phyloP scores from a whole-genome alignment of 768 basidiomycete species.

The Dendrothele bispora region DNA sequence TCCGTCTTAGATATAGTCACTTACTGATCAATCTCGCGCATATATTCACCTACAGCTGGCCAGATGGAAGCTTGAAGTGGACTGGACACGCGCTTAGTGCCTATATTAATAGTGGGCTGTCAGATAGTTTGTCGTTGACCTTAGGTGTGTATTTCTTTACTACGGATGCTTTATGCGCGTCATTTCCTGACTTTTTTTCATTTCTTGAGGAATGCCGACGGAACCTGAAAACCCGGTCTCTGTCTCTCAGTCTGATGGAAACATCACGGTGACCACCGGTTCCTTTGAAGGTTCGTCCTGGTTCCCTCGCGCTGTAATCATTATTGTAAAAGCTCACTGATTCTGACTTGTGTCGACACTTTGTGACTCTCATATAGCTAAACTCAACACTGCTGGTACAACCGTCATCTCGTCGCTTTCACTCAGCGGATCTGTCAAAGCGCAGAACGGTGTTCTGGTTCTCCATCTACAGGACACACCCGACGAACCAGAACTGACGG shows the following conservation, averaged over 20 bases:
- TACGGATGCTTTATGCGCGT: no score
- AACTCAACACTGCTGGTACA: constrained; percentile 31
- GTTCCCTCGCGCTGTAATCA: no score
- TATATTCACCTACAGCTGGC: constrained; percentile 27
- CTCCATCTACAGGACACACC: constrained; percentile 32
- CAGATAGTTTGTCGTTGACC: constrained; percentile 22
- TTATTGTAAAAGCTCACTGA: no score
- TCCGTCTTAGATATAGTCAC: no score
- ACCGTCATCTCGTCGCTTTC: constrained; percentile 30
- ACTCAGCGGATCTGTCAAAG: constrained; percentile 25
- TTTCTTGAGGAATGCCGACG: no score
- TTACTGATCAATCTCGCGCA: not conserved
- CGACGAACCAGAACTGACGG: constrained; percentile 30
- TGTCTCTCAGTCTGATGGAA: constrained; percentile 21
- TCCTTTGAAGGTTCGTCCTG: constrained; percentile 30
- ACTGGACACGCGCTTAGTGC: constrained; percentile 36
- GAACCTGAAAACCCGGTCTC: constrained; percentile 32
- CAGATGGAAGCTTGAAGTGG: constrained; percentile 40
- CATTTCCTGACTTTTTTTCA: no score
- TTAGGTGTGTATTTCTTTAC: no score
- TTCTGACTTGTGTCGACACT: not conserved
- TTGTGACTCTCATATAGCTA: constrained; percentile 15
- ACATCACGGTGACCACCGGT: constrained; percentile 32
- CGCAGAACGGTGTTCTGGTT: constrained; percentile 28
- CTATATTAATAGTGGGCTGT: constrained; percentile 22